Percentiles rank a stretch among this genome's conserved stretches.
phyloP scores from a whole-genome alignment of 805 yeast genomes.

The Kurtzmaniella cleridarum region DNA sequence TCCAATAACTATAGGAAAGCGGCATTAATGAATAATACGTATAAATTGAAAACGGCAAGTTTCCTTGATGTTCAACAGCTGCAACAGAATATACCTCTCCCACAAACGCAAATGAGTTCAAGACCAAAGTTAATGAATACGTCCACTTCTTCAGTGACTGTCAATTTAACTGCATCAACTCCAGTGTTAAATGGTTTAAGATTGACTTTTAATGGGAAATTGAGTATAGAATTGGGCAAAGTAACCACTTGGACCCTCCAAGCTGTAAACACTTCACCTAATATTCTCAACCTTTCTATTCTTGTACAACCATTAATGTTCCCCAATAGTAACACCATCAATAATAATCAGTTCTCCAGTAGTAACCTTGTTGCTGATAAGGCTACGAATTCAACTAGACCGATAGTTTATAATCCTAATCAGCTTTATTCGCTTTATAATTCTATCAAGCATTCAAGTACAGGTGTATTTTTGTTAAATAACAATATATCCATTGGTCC shows the following conservation, averaged over 20 bases:
- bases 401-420: slow-evolving; percentile 12
- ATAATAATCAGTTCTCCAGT: background rate
- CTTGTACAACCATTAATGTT: slow-evolving; percentile 22
- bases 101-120: background rate
- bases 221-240: slow-evolving; percentile 55
- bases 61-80: background rate
- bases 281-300: slow-evolving; percentile 48
- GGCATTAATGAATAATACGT: slow-evolving; percentile 1
- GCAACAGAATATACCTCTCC: background rate
- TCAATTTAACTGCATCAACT: slow-evolving; percentile 26
- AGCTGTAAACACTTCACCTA: slow-evolving; percentile 55
- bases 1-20: slow-evolving; percentile 3
- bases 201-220: slow-evolving; percentile 58
- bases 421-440: slow-evolving; percentile 30
- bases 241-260: slow-evolving; percentile 59
- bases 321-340: background rate
- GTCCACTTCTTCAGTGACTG: slow-evolving; percentile 27
- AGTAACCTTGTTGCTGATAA: background rate
- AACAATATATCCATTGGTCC: slow-evolving; percentile 64
- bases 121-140: slow-evolving; percentile 4
- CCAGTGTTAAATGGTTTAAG: slow-evolving; percentile 28
- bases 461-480: slow-evolving; percentile 58
- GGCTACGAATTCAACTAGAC: background rate
- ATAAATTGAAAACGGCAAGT: background rate
- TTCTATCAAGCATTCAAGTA: slow-evolving; percentile 32